phyloP scores from a whole-genome alignment of 1,139 yeast species.

The Candida neerlandica region DNA sequence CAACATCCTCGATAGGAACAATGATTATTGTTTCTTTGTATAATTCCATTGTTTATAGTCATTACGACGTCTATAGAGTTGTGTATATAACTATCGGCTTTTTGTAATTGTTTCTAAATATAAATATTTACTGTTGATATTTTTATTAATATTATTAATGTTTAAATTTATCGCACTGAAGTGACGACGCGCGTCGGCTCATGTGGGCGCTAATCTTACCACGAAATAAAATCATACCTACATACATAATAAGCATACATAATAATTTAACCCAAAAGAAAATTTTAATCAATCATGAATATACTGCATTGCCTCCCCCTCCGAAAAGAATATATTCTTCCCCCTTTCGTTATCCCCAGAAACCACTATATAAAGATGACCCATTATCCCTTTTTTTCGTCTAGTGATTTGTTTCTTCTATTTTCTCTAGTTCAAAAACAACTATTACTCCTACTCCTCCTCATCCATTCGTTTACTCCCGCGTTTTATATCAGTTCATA shows the following conservation, averaged over 20 bases:
- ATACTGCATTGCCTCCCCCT: not conserved
- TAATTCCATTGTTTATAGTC: too few species aligned
- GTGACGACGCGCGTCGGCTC: not conserved
- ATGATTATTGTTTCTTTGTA: too few species aligned
- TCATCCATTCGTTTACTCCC: not conserved
- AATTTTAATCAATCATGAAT: not conserved
- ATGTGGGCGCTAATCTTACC: not conserved
- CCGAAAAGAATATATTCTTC: not conserved
- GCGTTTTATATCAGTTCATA: too few species aligned
- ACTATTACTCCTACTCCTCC: not conserved
- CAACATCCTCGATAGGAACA: too few species aligned
- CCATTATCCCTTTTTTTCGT: not conserved
- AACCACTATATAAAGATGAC: not conserved
- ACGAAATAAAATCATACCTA: too few species aligned
- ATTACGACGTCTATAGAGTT: not conserved
- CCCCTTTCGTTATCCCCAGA: conserved; percentile 1
- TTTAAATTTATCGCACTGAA: not conserved
- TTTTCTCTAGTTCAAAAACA: not conserved
- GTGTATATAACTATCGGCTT: not conserved
- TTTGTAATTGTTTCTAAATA: not conserved
- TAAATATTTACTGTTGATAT: not conserved
- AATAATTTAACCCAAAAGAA: not conserved
- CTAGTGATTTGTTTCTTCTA: not conserved
- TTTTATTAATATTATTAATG: too few species aligned
- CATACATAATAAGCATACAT: too few species aligned